These are phyloP conservation scores for Pyrenophora tritici-repentis DNA, from an alignment of 2,329 filamentous ascomycete species.

Conservation along the genomic window DNA sequence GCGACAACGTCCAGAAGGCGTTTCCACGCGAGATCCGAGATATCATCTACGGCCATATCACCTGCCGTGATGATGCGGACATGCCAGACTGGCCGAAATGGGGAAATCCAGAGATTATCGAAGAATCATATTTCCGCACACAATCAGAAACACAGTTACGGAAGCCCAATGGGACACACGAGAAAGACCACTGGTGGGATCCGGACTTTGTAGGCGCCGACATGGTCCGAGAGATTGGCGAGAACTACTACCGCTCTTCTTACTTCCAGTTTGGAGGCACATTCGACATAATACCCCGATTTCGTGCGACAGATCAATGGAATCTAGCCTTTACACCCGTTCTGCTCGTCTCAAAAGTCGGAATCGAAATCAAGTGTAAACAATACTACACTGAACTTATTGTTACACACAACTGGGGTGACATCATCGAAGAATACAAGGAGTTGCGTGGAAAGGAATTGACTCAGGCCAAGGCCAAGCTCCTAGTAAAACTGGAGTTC, in stretches of 20 bases:
- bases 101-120: too few species aligned
- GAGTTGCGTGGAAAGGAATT: too few species aligned
- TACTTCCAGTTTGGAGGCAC: not conserved
- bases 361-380: too few species aligned
- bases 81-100: too few species aligned
- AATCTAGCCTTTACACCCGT: not conserved
- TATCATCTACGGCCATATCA: constrained; percentile 5
- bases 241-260: constrained; percentile 15
- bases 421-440: too few species aligned
- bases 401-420: too few species aligned
- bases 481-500: not conserved
- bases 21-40: constrained; percentile 11
- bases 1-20: not conserved
- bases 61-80: not conserved
- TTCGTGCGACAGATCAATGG: constrained; percentile 4
- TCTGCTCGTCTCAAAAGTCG: not conserved
- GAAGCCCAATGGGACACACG: too few species aligned
- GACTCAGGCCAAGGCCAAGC: too few species aligned
- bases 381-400: too few species aligned
- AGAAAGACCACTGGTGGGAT: not conserved
- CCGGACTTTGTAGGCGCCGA: constrained; percentile 2
- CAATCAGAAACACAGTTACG: too few species aligned
- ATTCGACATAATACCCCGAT: too few species aligned
- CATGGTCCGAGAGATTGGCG: constrained; percentile 2
- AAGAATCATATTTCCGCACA: too few species aligned